phyloP scores from a whole-genome alignment of 1,284 basidiomycete species.

The Lignosus rhinocerotis region DNA sequence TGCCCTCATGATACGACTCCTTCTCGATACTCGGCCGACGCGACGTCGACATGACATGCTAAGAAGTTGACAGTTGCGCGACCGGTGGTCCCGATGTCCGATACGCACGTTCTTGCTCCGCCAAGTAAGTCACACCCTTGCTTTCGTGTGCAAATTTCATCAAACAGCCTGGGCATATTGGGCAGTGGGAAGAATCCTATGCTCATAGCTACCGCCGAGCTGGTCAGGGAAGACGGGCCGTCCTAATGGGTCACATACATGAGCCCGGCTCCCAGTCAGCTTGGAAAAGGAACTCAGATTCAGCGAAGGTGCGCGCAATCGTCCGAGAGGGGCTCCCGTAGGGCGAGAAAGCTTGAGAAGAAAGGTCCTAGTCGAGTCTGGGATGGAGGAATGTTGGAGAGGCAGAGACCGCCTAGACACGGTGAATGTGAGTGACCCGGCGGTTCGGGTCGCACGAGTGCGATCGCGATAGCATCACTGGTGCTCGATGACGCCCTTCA shows the following conservation, averaged over 20 bases:
- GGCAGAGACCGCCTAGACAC: constrained; percentile 3
- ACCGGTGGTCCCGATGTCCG: neutral
- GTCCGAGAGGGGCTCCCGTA: too few relatives aligned
- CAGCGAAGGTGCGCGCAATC: too few relatives aligned
- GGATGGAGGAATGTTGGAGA: neutral
- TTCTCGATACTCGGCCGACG: neutral
- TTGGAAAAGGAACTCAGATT: too few relatives aligned
- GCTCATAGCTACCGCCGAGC: constrained; percentile 1
- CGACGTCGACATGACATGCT: too few relatives aligned
- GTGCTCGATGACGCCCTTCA: constrained; percentile 13
- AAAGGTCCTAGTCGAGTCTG: neutral
- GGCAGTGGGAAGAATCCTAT: neutral
- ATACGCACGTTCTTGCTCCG: constrained; percentile 6
- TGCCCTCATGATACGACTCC: too few relatives aligned
- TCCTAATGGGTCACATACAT: too few relatives aligned
- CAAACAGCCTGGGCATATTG: neutral
- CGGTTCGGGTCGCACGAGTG: constrained; percentile 15
- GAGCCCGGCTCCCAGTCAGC: too few relatives aligned
- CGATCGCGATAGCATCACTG: constrained; percentile 23
- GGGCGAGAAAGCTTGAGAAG: constrained; percentile 10
- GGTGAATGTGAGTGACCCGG: constrained; percentile 15
- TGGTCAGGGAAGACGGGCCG: neutral
- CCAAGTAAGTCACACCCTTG: constrained; percentile 8
- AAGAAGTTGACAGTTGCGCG: too few relatives aligned
- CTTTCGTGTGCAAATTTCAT: constrained; percentile 1